phyloP scores from a whole-genome alignment of 768 basidiomycete species.

The Dentipellis sp. region DNA sequence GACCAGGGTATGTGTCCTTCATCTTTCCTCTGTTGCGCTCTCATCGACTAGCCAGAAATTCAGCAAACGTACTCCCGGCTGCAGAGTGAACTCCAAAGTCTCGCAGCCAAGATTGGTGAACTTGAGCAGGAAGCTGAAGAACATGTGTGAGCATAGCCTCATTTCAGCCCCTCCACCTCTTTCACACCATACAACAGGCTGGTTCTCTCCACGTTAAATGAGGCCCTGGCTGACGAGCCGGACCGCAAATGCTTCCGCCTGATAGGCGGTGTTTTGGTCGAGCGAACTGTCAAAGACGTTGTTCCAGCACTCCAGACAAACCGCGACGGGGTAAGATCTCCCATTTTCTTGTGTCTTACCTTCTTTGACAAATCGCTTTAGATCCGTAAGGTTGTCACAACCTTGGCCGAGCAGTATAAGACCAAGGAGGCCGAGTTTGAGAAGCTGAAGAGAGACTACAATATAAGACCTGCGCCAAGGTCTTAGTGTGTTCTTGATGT shows the following conservation, averaged over 20 bases:
- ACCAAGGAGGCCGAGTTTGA: slow-evolving; percentile 80
- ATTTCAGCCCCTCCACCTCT: not conserved
- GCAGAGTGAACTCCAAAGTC: slow-evolving; percentile 83
- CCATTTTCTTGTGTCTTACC: not conserved
- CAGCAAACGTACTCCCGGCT: slow-evolving; percentile 74
- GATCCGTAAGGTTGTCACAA: slow-evolving; percentile 77
- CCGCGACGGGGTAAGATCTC: slow-evolving; percentile 62
- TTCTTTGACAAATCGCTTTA: slow-evolving; percentile 24
- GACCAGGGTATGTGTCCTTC: slow-evolving; percentile 60
- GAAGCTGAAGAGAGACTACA: slow-evolving; percentile 67
- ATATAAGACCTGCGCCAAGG: slow-evolving; percentile 45
- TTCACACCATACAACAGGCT: slow-evolving; percentile 40
- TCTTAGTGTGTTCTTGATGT: not conserved
- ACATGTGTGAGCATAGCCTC: slow-evolving; percentile 55
- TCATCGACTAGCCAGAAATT: slow-evolving; percentile 53
- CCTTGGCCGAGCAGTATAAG: slow-evolving; percentile 81
- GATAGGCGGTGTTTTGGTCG: slow-evolving; percentile 92
- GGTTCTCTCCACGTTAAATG: slow-evolving; percentile 80
- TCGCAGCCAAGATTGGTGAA: slow-evolving; percentile 93
- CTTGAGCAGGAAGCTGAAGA: slow-evolving; percentile 95
- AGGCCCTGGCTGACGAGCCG: slow-evolving; percentile 75
- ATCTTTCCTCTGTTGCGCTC: not conserved
- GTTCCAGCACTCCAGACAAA: slow-evolving; percentile 88
- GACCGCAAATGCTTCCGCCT: slow-evolving; percentile 93
- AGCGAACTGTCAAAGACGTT: slow-evolving; percentile 92